phyloP scores from a whole-genome alignment of 192 early-diverging fungal genomes.

The Diversispora eburnea region DNA sequence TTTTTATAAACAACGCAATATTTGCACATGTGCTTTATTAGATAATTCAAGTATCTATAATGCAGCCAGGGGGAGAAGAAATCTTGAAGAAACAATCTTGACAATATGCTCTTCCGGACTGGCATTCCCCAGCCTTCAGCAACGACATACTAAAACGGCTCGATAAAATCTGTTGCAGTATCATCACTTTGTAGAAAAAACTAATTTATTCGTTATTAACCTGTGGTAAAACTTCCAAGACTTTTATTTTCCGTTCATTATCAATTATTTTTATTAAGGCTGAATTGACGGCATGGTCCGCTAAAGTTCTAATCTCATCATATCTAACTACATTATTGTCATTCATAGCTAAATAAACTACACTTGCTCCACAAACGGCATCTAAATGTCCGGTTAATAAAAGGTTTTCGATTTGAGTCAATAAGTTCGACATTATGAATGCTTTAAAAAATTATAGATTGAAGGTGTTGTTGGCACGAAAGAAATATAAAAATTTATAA shows the following conservation, averaged over 20 bases:
- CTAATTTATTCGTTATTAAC: slow-evolving; percentile 1
- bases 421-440: slow-evolving; percentile 15
- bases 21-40: not conserved
- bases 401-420: slow-evolving; percentile 10
- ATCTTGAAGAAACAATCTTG: too few species aligned
- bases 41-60: not conserved
- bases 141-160: too few species aligned
- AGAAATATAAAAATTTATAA: too few species aligned
- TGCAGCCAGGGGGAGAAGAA: too few species aligned
- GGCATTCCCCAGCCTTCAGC: too few species aligned
- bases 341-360: slow-evolving; percentile 20
- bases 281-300: not conserved
- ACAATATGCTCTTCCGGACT: too few species aligned
- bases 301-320: slow-evolving; percentile 16
- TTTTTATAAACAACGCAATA: not conserved
- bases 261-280: slow-evolving; percentile 8
- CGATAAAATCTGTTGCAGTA: slow-evolving; percentile 3
- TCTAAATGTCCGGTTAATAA: not conserved
- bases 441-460: not conserved
- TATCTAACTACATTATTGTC: not conserved
- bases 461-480: too few species aligned
- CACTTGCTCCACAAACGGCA: slow-evolving; percentile 11
- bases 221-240: not conserved
- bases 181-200: slow-evolving; percentile 10
- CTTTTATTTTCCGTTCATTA: slow-evolving; percentile 10